phyloP scores from a whole-genome alignment of 2,329 filamentous ascomycete genomes.

The Aphanocladium album region DNA sequence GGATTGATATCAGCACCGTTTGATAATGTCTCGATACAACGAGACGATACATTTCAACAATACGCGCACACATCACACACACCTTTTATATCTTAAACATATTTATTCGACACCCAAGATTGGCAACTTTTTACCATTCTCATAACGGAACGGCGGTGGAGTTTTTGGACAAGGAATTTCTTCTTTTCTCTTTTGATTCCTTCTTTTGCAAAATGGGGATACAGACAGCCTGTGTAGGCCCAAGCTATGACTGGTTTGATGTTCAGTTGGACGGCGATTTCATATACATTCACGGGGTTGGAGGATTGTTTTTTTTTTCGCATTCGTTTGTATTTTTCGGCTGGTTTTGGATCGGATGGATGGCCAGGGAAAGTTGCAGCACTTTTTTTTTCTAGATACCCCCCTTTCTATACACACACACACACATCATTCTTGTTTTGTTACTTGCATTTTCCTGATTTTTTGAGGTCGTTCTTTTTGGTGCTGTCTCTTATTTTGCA shows the following conservation, averaged over 20 bases:
- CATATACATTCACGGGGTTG: background rate
- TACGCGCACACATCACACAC: background rate
- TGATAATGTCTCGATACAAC: background rate
- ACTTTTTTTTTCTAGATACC: constrained; percentile 5
- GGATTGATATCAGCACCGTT: background rate
- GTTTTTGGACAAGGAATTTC: background rate
- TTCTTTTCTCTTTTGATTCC: background rate
- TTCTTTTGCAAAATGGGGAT: background rate
- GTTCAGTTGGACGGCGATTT: background rate
- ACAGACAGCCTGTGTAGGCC: no score
- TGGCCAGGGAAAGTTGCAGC: background rate
- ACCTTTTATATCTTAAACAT: background rate
- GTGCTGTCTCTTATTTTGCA: background rate
- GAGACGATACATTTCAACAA: no score
- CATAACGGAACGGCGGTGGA: background rate
- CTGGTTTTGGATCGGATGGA: background rate
- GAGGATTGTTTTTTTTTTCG: background rate
- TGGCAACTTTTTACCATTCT: background rate
- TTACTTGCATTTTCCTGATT: background rate
- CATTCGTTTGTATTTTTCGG: background rate
- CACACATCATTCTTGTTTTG: background rate
- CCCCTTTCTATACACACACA: background rate
- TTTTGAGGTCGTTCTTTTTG: background rate
- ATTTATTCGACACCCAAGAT: background rate
- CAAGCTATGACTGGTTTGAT: no score